Evolutionary conservation across 768 basidiomycete species (phyloP).

Genomic region (Leucogyrophana mollusca): DNA sequence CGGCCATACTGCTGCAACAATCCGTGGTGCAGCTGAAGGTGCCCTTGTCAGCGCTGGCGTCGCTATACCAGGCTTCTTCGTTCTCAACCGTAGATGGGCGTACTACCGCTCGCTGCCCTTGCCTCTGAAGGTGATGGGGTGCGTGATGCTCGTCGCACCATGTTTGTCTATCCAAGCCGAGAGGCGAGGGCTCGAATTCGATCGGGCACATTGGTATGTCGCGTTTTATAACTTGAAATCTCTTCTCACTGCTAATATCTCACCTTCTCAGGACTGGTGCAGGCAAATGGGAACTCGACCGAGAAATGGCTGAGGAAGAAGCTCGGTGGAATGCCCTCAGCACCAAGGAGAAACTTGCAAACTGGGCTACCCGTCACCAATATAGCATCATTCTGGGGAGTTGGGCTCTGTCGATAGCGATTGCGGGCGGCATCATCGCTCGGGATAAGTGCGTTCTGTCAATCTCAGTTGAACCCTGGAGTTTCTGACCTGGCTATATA

Average conservation of each 20-base stretch:
- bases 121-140: conserved; percentile 67
- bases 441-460: conserved; percentile 51
- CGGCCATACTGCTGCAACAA: conserved; percentile 53
- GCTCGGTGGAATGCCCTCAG: conserved; percentile 51
- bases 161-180: conserved; percentile 73
- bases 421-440: conserved; percentile 66
- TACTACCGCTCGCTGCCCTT: conserved; percentile 66
- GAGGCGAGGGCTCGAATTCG: conserved; percentile 62
- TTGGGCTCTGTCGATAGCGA: conserved; percentile 68
- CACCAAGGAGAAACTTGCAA: conserved; percentile 49
- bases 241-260: background rate
- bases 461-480: too few species aligned
- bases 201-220: conserved; percentile 59
- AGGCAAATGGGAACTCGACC: conserved; percentile 55
- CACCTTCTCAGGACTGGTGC: conserved; percentile 30
- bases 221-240: background rate
- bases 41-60: conserved; percentile 41
- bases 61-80: conserved; percentile 48
- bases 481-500: too few species aligned
- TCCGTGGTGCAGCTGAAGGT: conserved; percentile 67
- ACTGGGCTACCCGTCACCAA: conserved; percentile 67
- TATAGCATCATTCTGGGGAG: conserved; percentile 73
- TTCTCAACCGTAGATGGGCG: conserved; percentile 50
- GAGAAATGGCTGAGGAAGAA: conserved; percentile 30
- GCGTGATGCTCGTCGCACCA: conserved; percentile 68